phyloP scores from a whole-genome alignment of 805 yeast species.

The Candida ipomoeae region DNA sequence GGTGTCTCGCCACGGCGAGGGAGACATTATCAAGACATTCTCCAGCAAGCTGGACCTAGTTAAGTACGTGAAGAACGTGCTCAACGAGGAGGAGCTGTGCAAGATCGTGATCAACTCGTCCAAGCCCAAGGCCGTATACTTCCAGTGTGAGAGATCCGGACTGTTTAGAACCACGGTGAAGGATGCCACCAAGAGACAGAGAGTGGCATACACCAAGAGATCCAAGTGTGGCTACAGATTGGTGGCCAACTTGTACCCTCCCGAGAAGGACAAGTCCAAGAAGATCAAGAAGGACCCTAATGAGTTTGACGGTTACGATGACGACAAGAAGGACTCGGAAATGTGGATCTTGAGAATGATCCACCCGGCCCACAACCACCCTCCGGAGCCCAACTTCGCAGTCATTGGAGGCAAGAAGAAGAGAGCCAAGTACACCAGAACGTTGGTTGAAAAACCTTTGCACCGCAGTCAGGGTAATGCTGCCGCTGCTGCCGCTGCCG shows the following conservation, averaged over 20 bases:
- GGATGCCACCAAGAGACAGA: slow-evolving; percentile 41
- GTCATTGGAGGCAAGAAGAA: slow-evolving; percentile 30
- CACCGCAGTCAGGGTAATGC: slow-evolving; percentile 22
- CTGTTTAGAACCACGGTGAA: slow-evolving; percentile 45
- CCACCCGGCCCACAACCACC: slow-evolving; percentile 43
- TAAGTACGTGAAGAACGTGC: slow-evolving; percentile 34
- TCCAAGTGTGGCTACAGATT: slow-evolving; percentile 44
- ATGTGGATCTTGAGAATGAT: slow-evolving; percentile 48
- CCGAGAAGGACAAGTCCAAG: slow-evolving; percentile 41
- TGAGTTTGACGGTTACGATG: slow-evolving; percentile 21
- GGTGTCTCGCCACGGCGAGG: slow-evolving; percentile 20
- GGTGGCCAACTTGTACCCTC: slow-evolving; percentile 37
- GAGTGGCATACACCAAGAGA: slow-evolving; percentile 46
- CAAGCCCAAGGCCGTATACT: slow-evolving; percentile 46
- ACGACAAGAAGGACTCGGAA: slow-evolving; percentile 25
- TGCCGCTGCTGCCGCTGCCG: slow-evolving; percentile 26
- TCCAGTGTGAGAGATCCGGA: slow-evolving; percentile 45
- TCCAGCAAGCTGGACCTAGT: slow-evolving; percentile 21
- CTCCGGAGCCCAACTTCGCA: slow-evolving; percentile 36
- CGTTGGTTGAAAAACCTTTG: slow-evolving; percentile 43
- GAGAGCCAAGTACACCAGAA: slow-evolving; percentile 35
- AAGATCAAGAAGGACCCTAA: slow-evolving; percentile 23
- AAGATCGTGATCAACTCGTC: slow-evolving; percentile 45
- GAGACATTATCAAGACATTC: slow-evolving; percentile 22
- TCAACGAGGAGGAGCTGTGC: slow-evolving; percentile 35